phyloP scores from a whole-genome alignment of 176 grass and related monocot genomes.

The Oryza nivara region DNA sequence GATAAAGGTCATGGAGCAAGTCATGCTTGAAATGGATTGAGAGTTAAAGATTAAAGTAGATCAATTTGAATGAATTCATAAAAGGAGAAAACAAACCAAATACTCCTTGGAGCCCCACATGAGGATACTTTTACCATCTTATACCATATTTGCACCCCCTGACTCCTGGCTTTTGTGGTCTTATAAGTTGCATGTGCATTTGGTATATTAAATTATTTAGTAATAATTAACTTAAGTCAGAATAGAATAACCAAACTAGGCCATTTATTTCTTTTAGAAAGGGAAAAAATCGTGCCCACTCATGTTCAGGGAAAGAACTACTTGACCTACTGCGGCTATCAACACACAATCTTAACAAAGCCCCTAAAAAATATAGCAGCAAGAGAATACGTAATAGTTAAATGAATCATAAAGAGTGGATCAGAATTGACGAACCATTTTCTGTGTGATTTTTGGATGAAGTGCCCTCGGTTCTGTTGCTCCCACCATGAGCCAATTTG shows the following conservation, averaged over 20 bases:
- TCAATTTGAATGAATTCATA: constrained; percentile 15
- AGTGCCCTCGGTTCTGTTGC: constrained; percentile 50
- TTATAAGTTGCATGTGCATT: constrained; percentile 5
- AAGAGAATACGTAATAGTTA: constrained; percentile 1
- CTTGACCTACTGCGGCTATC: background rate
- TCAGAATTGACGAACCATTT: constrained; percentile 59
- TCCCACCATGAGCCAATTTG: constrained; percentile 52
- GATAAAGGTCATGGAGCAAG: constrained; percentile 12
- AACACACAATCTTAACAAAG: constrained; percentile 31
- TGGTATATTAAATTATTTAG: constrained; percentile 21
- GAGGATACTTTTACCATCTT: background rate
- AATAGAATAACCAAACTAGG: background rate
- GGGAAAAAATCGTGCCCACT: background rate
- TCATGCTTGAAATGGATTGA: constrained; percentile 29
- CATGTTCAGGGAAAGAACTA: background rate
- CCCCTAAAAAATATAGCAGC: background rate
- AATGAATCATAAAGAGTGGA: constrained; percentile 20
- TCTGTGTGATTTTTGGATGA: constrained; percentile 50
- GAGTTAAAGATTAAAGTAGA: background rate
- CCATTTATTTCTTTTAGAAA: constrained; percentile 5
- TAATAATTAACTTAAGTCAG: constrained; percentile 8
- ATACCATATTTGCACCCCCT: constrained; percentile 7
- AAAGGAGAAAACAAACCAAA: background rate
- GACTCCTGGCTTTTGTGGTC: background rate
- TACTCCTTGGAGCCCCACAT: background rate